Percentiles rank a stretch among this genome's conserved stretches.
These are phyloP conservation scores for Penicillium sp. DNA, from an alignment of 2,329 filamentous ascomycete genomes.

Conservation along the genomic window DNA sequence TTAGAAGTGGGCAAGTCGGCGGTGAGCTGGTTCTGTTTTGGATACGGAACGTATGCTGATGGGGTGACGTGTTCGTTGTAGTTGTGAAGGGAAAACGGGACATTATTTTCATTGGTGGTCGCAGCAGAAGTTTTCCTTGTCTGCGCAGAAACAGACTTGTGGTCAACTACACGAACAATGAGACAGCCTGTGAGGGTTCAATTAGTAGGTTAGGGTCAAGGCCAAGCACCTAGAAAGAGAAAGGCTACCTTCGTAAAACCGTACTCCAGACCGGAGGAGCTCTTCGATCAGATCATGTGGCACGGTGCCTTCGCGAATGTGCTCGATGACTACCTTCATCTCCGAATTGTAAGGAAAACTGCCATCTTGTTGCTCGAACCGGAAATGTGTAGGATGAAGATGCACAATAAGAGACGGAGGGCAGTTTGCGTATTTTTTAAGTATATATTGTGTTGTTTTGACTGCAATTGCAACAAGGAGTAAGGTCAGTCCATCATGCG, in stretches of 20 bases:
- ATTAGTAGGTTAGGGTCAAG: neutral
- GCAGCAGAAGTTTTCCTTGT: conserved; percentile 54
- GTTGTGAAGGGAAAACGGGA: conserved; percentile 85
- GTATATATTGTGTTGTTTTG: conserved; percentile 70
- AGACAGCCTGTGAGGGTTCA: conserved; percentile 60
- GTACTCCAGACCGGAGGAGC: conserved; percentile 67
- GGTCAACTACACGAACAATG: conserved; percentile 91
- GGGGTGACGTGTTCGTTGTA: conserved; percentile 87
- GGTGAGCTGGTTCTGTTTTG: conserved; percentile 43
- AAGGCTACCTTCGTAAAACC: conserved; percentile 76
- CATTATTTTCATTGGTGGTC: conserved; percentile 59
- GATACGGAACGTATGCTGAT: conserved; percentile 78
- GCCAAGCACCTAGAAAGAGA: neutral
- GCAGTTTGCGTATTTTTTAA: conserved; percentile 72
- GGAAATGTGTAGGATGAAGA: conserved; percentile 79
- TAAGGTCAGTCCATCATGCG: conserved; percentile 10
- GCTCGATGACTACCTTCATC: conserved; percentile 78
- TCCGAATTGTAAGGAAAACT: conserved; percentile 90
- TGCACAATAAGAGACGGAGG: conserved; percentile 84
- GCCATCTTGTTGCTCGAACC: conserved; percentile 90
- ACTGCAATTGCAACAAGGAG: conserved; percentile 51
- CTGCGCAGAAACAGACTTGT: conserved; percentile 66
- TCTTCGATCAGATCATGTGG: conserved; percentile 86
- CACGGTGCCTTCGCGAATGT: conserved; percentile 71
- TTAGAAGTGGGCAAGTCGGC: conserved; percentile 29